Conservation (phyloP, 2,329 filamentous ascomycete genomes). For the Colletotrichum spaethianum region DNA sequence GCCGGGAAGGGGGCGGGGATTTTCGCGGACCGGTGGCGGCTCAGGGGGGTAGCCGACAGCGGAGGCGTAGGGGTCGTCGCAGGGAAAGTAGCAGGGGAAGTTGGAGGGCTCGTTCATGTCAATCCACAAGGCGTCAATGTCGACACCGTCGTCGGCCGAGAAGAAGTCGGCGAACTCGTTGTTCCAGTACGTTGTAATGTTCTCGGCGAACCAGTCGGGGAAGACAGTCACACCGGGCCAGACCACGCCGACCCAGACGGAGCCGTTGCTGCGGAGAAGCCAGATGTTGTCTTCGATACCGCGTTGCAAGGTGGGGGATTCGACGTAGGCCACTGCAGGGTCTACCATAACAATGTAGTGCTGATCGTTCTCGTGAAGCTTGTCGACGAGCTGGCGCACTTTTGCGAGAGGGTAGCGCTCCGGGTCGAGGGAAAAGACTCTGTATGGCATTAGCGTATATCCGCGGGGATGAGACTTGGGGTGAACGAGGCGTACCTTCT, state of each 20-base stretch:
- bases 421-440: constrained; percentile 75
- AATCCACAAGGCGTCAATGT: constrained; percentile 86
- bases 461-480: no score
- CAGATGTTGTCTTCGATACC: constrained; percentile 63
- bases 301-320: constrained; percentile 59
- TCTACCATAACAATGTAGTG: constrained; percentile 86
- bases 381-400: constrained; percentile 76
- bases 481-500: constrained; percentile 16
- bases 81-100: constrained; percentile 46
- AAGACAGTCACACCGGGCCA: constrained; percentile 83
- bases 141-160: constrained; percentile 72
- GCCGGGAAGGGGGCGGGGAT: constrained; percentile 76
- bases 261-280: constrained; percentile 68
- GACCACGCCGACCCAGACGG: constrained; percentile 74
- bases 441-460: constrained; percentile 42
- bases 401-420: constrained; percentile 72
- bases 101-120: constrained; percentile 71
- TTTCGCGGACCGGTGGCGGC: constrained; percentile 73
- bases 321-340: constrained; percentile 69
- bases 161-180: constrained; percentile 78
- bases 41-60: constrained; percentile 68
- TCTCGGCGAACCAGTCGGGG: constrained; percentile 82
- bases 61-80: constrained; percentile 57
- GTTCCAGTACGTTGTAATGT: constrained; percentile 78
- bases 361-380: constrained; percentile 77